Conservation (phyloP, 257 asterid species). For the Vinca minor region DNA sequence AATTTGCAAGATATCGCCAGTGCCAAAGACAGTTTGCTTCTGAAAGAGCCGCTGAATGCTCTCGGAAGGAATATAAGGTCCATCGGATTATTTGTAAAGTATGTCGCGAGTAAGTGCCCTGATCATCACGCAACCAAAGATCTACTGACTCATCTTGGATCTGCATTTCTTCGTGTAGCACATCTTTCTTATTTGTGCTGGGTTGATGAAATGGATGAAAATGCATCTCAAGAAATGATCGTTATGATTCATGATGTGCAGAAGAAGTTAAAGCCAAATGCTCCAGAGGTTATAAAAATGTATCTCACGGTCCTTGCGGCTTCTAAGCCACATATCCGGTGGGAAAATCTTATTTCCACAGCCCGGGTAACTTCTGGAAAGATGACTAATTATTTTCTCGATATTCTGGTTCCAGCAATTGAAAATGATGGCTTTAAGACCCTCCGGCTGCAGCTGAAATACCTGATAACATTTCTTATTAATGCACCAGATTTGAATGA, state of each 20-base stretch:
- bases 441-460: neutral
- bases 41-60: neutral
- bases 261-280: neutral
- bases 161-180: neutral
- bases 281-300: neutral
- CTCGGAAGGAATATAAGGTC: neutral
- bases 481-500: neutral
- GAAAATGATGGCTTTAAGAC: neutral
- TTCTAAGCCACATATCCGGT: neutral
- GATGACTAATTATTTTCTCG: neutral
- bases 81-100: neutral
- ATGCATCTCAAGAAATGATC: neutral
- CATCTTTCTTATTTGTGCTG: neutral
- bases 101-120: neutral
- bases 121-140: neutral
- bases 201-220: neutral
- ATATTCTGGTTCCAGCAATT: neutral
- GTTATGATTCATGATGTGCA: neutral
- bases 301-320: neutral
- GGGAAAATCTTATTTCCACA: neutral
- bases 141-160: neutral
- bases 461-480: neutral
- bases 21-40: neutral
- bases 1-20: neutral
- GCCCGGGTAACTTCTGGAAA: neutral